These are phyloP conservation scores for Carex pumila DNA, from an alignment of 176 grass and related monocot species.

Conservation along the genomic window DNA sequence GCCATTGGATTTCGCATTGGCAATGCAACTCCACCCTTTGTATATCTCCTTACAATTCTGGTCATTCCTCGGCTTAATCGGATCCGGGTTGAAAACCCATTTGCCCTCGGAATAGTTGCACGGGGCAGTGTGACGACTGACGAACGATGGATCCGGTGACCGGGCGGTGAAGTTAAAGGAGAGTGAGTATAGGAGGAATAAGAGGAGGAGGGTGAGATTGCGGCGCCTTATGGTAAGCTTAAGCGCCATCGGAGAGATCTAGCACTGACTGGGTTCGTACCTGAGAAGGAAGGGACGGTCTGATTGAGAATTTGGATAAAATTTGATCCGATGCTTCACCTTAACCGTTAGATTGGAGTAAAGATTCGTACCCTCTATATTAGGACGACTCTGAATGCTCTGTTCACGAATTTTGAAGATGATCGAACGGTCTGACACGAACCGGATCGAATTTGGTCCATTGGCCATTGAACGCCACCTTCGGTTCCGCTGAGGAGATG, in stretches of 20 bases:
- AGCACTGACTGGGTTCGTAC: no score
- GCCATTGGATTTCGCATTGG: constrained; percentile 53
- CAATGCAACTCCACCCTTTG: constrained; percentile 91
- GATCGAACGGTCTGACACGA: no score
- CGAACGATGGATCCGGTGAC: not conserved
- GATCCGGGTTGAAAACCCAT: constrained; percentile 41
- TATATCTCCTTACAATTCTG: constrained; percentile 79
- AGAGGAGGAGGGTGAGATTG: not conserved
- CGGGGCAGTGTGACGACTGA: not conserved
- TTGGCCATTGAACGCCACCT: no score
- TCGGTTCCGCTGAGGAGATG: no score
- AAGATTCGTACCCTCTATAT: no score
- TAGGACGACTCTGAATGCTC: no score
- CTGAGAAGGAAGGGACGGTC: no score
- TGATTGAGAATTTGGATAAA: no score
- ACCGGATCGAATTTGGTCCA: no score
- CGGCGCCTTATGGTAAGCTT: constrained; percentile 29
- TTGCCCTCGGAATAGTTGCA: constrained; percentile 61
- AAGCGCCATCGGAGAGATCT: constrained; percentile 17
- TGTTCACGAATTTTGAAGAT: no score
- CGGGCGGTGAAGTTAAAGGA: not conserved
- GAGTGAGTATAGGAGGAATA: not conserved
- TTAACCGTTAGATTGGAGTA: no score
- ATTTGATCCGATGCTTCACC: no score
- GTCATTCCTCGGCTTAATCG: constrained; percentile 39